These are phyloP conservation scores for Chondrostereum purpureum DNA, from an alignment of 1,284 basidiomycete genomes.

Conservation along the genomic window DNA sequence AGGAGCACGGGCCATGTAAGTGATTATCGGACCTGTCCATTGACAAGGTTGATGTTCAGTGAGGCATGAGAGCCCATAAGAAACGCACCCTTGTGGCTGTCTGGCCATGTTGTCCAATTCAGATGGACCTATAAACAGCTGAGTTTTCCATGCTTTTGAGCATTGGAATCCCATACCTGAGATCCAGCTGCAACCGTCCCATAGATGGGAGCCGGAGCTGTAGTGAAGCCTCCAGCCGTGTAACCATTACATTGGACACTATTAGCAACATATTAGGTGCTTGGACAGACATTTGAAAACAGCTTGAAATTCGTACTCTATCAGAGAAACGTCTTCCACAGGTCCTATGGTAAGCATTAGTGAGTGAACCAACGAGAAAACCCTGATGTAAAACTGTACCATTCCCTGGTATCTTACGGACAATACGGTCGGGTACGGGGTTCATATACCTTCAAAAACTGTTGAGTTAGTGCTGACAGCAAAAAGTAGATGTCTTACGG, in stretches of 20 bases:
- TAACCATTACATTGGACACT: conserved; percentile 40
- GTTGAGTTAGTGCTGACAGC: background rate
- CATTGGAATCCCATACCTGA: conserved; percentile 25
- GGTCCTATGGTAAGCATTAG: conserved; percentile 21
- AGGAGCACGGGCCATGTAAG: conserved; percentile 19
- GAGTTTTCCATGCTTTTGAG: background rate
- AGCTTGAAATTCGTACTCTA: conserved; percentile 23
- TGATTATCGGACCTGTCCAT: conserved; percentile 16
- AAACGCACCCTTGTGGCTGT: conserved; percentile 28
- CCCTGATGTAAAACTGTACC: conserved; percentile 20
- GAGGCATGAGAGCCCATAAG: background rate
- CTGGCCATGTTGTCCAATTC: conserved; percentile 47
- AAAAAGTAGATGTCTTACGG: conserved; percentile 30
- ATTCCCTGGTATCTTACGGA: conserved; percentile 41
- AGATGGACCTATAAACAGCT: conserved; percentile 16
- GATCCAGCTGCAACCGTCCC: conserved; percentile 40
- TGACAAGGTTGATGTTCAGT: background rate
- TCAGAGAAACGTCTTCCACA: conserved; percentile 27
- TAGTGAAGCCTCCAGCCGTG: conserved; percentile 30
- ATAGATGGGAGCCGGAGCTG: conserved; percentile 38
- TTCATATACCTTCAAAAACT: background rate
- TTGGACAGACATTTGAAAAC: background rate
- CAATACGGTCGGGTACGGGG: conserved; percentile 29
- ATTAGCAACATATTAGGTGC: conserved; percentile 1
- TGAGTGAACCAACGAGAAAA: background rate